Evolutionary conservation across 2,329 filamentous ascomycete genomes (phyloP), one percentile per base, ranked within the genome.

Genomic region (Pestalotiopsis sp.): DNA sequence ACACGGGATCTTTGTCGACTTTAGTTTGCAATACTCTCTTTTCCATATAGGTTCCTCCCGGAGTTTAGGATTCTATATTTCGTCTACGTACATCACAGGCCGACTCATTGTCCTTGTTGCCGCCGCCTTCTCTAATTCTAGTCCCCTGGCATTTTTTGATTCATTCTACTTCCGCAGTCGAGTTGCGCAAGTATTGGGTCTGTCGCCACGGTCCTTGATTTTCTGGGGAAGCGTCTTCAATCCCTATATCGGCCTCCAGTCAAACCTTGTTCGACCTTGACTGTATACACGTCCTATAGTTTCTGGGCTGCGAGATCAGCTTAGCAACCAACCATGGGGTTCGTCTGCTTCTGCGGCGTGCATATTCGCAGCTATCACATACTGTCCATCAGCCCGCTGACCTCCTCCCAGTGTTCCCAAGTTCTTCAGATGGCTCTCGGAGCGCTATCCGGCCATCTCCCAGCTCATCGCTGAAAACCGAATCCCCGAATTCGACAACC

Each of bases 351-450:
- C 27, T 23, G 25, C 45, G 58, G 60, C 14, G 25, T 25, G 49
- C 25, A 13, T n/a, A 31, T 56, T 11, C 70, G 65, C 69, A 72
- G 65, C 59, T 25, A 31, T 66, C 61, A 41, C 31, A n/a, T 25
- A 17, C 23, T 58, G 14, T 36, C 14, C 20, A 12, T 27, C 14
- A 31, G n/a, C 62, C 17, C 67, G 66, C 73, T 75, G 68, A 77
- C 69, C 63, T 14, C 56, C 17, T 49, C 70, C 66, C 71, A 88
- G 88, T 87, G 87, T 90, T 73, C 92, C 92, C 79, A 97, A 97
- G 80, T 97, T 97, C 86, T 97, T 97, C 85, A 89, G 96, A 89
- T 99, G 97, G 96, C 92, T 99, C 87, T 98, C 95, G 70, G 97
- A 99, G 89, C 92, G 97, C 76, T 99, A 99, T 89, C 96, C 96